Conservation (phyloP, 2,329 filamentous ascomycete genomes). For the Fusarium subtropicale region DNA sequence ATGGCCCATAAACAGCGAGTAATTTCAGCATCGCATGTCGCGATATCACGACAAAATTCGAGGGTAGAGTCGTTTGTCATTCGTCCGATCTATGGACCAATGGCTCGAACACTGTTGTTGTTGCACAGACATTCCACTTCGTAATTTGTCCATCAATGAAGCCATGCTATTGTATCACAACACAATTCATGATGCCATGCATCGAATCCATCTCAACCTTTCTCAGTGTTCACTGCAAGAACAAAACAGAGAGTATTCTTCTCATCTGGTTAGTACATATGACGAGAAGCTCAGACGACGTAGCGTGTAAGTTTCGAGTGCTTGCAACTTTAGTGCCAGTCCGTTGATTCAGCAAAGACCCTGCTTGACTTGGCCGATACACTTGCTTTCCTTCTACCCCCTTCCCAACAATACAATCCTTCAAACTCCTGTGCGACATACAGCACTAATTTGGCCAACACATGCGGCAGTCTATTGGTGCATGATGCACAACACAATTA, state of each 20-base stretch:
- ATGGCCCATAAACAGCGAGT: not conserved
- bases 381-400: not conserved
- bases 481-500: conserved; percentile 4
- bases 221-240: not conserved
- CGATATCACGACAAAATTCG: not conserved
- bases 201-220: not conserved
- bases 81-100: not conserved
- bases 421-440: not conserved
- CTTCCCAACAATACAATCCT: not conserved
- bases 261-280: not conserved
- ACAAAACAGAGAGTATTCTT: not conserved
- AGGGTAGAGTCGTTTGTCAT: not conserved
- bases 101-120: not conserved
- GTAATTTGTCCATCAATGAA: not conserved
- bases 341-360: not conserved
- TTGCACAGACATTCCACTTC: not conserved
- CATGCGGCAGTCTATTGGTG: not conserved
- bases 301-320: not conserved
- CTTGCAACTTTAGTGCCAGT: not conserved
- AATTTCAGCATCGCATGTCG: conserved; percentile 10
- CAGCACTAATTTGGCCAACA: not conserved
- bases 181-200: not conserved
- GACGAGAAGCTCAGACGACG: not conserved
- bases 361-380: not conserved
- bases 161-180: not conserved